Conservation (phyloP, 805 yeast genomes). For the Candida ipomoeae region DNA sequence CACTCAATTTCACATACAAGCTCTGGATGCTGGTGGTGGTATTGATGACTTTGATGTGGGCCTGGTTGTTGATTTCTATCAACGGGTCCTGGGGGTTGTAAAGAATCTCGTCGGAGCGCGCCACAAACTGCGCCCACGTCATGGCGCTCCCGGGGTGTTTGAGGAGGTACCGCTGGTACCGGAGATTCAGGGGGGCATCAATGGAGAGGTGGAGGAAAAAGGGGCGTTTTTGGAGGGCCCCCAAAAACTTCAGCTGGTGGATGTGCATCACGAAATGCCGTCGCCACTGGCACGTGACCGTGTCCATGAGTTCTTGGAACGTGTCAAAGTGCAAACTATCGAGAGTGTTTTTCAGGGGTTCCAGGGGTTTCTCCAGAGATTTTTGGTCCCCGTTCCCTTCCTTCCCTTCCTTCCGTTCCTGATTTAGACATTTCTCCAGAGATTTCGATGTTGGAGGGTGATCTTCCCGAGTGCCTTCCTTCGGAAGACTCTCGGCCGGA, state of each 20-base stretch:
- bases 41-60: conserved; percentile 41
- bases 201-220: conserved; percentile 76
- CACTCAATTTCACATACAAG: conserved; percentile 37
- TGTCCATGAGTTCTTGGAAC: conserved; percentile 47
- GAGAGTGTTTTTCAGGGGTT: too few species aligned
- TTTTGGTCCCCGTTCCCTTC: not conserved
- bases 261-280: conserved; percentile 58
- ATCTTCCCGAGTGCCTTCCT: not conserved
- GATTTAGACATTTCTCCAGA: too few species aligned
- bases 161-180: conserved; percentile 36
- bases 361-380: too few species aligned
- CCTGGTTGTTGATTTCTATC: conserved; percentile 56
- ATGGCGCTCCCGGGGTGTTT: conserved; percentile 12
- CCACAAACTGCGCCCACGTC: conserved; percentile 35
- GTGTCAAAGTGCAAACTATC: conserved; percentile 30
- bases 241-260: conserved; percentile 38
- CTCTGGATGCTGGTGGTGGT: conserved; percentile 34
- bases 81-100: conserved; percentile 47
- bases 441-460: too few species aligned
- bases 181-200: conserved; percentile 61
- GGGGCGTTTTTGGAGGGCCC: conserved; percentile 60
- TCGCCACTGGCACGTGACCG: conserved; percentile 66
- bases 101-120: conserved; percentile 33
- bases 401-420: too few species aligned
- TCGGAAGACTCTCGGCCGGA: not conserved